These are phyloP conservation scores for Oryza nivara DNA, from an alignment of 176 grass and related monocot species.

Conservation along the genomic window DNA sequence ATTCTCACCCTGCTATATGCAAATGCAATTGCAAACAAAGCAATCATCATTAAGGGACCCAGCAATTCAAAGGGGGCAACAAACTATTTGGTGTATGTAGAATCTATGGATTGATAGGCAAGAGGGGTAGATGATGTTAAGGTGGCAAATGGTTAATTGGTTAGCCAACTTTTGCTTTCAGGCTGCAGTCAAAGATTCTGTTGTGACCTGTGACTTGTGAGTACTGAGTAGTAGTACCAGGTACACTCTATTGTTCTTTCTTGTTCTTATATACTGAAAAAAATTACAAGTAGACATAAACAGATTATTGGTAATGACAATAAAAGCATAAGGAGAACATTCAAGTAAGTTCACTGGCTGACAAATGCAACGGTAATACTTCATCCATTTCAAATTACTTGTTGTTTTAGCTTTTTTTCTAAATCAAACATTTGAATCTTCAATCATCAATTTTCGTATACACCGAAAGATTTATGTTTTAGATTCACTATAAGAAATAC, in stretches of 20 bases:
- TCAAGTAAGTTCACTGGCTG: not conserved
- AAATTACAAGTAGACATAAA: not conserved
- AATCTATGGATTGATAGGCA: constrained; percentile 2
- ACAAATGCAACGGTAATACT: too few relatives aligned
- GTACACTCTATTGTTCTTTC: constrained; percentile 1
- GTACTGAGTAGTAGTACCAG: constrained; percentile 10
- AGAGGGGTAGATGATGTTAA: constrained; percentile 20
- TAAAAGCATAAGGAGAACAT: not conserved
- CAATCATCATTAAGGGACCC: constrained; percentile 28
- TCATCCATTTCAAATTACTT: too few relatives aligned
- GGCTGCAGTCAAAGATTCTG: constrained; percentile 48
- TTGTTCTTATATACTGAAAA: not conserved
- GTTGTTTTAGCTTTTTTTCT: too few relatives aligned
- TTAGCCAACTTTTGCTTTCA: not conserved
- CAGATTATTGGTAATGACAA: not conserved
- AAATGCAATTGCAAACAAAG: constrained; percentile 15
- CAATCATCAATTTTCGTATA: too few relatives aligned
- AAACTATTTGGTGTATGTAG: constrained; percentile 20
- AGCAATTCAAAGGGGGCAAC: constrained; percentile 23
- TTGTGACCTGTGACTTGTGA: not conserved
- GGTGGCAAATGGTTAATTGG: not conserved
- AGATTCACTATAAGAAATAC: too few relatives aligned
- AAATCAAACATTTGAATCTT: too few relatives aligned
- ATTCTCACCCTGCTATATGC: constrained; percentile 14
- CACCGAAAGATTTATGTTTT: too few relatives aligned